These are phyloP conservation scores for Verticillium zaregamsianum DNA, from an alignment of 2,329 filamentous ascomycete genomes.

Conservation along the genomic window DNA sequence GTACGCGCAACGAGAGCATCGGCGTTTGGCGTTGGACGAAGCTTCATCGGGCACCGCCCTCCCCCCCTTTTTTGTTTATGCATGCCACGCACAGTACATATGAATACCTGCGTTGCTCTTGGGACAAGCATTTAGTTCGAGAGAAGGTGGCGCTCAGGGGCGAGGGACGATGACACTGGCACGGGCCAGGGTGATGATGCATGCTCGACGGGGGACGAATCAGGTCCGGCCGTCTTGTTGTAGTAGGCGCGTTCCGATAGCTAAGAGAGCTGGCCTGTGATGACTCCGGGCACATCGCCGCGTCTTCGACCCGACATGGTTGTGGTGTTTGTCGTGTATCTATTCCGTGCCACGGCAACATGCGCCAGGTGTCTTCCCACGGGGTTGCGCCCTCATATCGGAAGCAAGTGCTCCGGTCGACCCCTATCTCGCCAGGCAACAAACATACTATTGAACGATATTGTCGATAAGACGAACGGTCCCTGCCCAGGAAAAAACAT, in stretches of 20 bases:
- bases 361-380: too few relatives aligned
- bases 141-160: not conserved
- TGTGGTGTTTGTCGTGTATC: too few relatives aligned
- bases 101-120: not conserved
- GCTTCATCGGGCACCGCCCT: not conserved
- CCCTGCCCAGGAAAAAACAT: too few relatives aligned
- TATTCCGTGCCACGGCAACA: too few relatives aligned
- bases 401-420: too few relatives aligned
- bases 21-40: conserved; percentile 11
- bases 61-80: conserved; percentile 1
- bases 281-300: not conserved
- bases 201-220: not conserved
- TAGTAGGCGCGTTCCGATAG: not conserved
- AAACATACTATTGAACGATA: too few relatives aligned
- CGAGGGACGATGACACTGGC: not conserved
- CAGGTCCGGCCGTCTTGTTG: not conserved
- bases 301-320: not conserved
- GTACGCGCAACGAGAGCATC: conserved; percentile 8
- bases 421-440: too few relatives aligned
- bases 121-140: not conserved
- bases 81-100: conserved; percentile 1
- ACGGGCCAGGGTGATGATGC: not conserved
- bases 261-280: not conserved
- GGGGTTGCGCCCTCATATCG: too few relatives aligned
- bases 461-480: too few relatives aligned